phyloP scores from a whole-genome alignment of 306 rosid genomes.

The Urtica urens region DNA sequence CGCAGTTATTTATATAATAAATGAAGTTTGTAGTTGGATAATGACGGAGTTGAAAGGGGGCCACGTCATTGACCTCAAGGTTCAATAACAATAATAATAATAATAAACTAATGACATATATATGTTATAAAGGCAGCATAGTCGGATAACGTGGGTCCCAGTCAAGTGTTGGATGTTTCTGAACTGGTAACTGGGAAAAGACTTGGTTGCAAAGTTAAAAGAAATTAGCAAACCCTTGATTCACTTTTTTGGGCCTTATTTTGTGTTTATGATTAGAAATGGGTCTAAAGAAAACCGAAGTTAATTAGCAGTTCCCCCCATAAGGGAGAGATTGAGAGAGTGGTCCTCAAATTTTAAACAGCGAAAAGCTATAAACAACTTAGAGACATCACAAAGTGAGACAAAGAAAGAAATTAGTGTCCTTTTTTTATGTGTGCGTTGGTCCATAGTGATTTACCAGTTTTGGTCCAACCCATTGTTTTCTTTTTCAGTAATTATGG shows the following conservation, averaged over 20 bases:
- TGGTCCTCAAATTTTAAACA: no score
- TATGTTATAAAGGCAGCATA: no score
- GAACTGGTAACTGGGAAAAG: not conserved
- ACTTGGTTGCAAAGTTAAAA: not conserved
- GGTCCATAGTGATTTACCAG: not conserved
- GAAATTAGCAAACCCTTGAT: not conserved
- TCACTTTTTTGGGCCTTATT: no score
- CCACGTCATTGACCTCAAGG: not conserved
- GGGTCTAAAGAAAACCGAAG: no score
- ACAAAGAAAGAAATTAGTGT: not conserved
- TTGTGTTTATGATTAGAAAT: not conserved
- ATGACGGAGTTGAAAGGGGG: not conserved
- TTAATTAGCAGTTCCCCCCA: no score
- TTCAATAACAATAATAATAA: not conserved
- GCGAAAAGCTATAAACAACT: no score
- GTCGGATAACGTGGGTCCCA: conserved; percentile 5
- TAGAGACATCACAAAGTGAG: no score
- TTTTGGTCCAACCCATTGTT: conserved; percentile 22
- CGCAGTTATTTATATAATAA: no score
- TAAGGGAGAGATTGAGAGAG: no score
- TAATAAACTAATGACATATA: not conserved
- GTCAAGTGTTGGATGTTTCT: not conserved
- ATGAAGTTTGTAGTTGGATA: not conserved
- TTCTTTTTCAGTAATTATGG: not conserved
- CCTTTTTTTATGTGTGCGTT: no score